These are phyloP conservation scores for Fusarium chaquense DNA, from an alignment of 2,329 filamentous ascomycete species.

Conservation along the genomic window DNA sequence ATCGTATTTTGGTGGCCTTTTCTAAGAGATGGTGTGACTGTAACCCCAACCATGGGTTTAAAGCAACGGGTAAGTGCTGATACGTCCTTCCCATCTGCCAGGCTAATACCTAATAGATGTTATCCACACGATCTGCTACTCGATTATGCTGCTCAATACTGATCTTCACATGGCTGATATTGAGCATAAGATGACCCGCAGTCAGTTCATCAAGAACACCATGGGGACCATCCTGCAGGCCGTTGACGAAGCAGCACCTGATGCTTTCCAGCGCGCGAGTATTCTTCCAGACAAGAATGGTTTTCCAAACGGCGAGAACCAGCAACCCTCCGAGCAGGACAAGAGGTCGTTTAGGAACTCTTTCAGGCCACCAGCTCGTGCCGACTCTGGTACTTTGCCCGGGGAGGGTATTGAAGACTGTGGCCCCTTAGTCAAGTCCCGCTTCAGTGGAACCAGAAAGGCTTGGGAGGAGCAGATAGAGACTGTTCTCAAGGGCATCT, in stretches of 20 bases:
- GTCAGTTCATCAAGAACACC: constrained; percentile 96
- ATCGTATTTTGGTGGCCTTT: constrained; percentile 91
- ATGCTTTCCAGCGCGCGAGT: constrained; percentile 71
- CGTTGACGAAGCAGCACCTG: constrained; percentile 77
- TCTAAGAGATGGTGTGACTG: constrained; percentile 92
- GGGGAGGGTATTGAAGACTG: constrained; percentile 61
- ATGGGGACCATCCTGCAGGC: constrained; percentile 88
- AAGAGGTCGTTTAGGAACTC: constrained; percentile 60
- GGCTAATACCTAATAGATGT: constrained; percentile 72
- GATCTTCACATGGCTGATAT: constrained; percentile 96
- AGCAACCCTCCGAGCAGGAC: constrained; percentile 54
- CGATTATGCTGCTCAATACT: constrained; percentile 93
- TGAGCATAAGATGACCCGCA: constrained; percentile 94
- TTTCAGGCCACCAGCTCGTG: constrained; percentile 63
- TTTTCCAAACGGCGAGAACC: constrained; percentile 51
- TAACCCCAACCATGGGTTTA: constrained; percentile 94
- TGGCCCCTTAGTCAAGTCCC: constrained; percentile 81
- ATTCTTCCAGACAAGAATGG: constrained; percentile 62
- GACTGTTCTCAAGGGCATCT: constrained; percentile 90
- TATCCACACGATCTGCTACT: constrained; percentile 97
- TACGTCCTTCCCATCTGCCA: not conserved
- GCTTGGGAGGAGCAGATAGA: constrained; percentile 93
- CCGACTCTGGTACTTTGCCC: constrained; percentile 56
- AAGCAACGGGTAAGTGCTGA: constrained; percentile 75
- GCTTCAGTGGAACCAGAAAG: constrained; percentile 79